Conservation (phyloP, 2,329 filamentous ascomycete species). For the Teratosphaeria destructans region DNA sequence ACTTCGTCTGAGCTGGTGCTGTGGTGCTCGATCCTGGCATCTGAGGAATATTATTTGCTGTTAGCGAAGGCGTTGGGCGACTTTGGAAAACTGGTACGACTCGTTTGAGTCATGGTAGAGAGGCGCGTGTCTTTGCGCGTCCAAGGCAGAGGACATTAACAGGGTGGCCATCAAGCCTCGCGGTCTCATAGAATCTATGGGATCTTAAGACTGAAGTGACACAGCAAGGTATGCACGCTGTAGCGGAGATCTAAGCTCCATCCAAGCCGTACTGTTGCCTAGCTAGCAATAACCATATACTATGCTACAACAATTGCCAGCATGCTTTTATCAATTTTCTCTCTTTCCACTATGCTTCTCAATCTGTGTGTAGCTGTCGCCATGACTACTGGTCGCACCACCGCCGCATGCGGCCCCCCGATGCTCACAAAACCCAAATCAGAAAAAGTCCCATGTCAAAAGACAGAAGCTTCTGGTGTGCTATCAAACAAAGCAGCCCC, state of each 20-base stretch:
- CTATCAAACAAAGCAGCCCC: background rate
- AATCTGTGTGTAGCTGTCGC: background rate
- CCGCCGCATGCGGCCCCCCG: background rate
- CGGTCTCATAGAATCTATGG: no score
- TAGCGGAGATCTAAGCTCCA: background rate
- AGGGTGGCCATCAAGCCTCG: no score
- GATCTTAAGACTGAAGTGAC: background rate
- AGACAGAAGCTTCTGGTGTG: background rate
- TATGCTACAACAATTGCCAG: background rate
- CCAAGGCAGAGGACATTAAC: no score
- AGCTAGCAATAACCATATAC: background rate
- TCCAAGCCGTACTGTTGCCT: background rate
- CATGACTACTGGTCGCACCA: background rate
- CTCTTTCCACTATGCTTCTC: background rate
- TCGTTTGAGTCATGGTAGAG: background rate
- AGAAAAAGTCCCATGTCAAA: background rate
- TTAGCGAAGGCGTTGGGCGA: background rate
- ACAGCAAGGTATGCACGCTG: background rate
- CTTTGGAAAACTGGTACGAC: background rate
- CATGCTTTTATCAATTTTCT: background rate
- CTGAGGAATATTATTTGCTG: background rate
- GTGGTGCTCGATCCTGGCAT: background rate
- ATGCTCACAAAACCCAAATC: background rate
- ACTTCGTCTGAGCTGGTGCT: slow-evolving; percentile 19
- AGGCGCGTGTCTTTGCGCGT: background rate